Percentiles rank a stretch among this genome's conserved stretches.
Evolutionary conservation across 1,284 basidiomycete genomes (phyloP).

Genomic region (Cryptococcus sp.): DNA sequence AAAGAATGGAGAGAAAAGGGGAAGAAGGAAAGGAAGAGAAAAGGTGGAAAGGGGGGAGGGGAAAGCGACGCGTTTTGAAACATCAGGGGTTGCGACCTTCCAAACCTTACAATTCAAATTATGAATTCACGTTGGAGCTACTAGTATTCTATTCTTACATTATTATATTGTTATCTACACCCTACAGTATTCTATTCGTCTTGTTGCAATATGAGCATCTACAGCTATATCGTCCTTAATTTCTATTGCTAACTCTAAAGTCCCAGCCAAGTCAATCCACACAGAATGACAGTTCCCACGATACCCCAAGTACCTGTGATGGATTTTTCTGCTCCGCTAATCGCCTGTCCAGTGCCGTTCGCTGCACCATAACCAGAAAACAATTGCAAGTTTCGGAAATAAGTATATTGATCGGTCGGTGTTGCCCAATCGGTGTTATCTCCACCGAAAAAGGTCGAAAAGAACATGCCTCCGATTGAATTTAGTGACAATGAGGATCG

Average conservation of each 20-base stretch:
- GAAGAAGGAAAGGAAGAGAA: neutral
- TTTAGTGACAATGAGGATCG: slow-evolving; percentile 29
- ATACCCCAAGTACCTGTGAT: neutral
- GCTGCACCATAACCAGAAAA: slow-evolving; percentile 29
- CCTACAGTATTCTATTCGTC: no score
- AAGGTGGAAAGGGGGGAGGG: neutral
- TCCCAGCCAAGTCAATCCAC: neutral
- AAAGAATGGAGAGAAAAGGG: neutral
- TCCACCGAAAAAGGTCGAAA: slow-evolving; percentile 49
- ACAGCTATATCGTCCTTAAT: neutral
- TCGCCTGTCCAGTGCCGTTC: slow-evolving; percentile 19
- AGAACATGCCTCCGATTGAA: slow-evolving; percentile 41
- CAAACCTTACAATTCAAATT: no score
- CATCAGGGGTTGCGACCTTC: neutral
- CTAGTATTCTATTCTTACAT: no score
- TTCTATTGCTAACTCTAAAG: neutral
- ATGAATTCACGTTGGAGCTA: no score
- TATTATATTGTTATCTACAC: no score
- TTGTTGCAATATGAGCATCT: no score
- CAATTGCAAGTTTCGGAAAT: slow-evolving; percentile 42
- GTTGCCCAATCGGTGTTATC: slow-evolving; percentile 42
- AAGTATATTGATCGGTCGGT: slow-evolving; percentile 40
- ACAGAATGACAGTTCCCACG: neutral
- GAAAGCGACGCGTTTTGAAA: neutral
- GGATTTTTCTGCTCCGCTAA: neutral